Evolutionary conservation across 116 monocot species (phyloP), one percentile per base, ranked within the genome.

Genomic region (Papilionanthe hybrid): DNA sequence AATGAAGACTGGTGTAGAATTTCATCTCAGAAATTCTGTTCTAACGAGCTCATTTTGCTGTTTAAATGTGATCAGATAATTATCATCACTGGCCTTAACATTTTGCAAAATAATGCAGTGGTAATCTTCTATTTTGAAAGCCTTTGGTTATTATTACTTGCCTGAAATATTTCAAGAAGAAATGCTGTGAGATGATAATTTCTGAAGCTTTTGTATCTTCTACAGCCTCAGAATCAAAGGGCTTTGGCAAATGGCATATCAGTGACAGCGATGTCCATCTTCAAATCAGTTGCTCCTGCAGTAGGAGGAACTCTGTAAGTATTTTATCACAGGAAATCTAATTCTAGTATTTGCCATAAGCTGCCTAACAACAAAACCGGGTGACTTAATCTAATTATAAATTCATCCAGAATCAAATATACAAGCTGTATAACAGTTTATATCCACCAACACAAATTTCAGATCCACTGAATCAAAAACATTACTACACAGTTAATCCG

Each of bases 41-140:
- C 0, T 53, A 53, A 17, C 0, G 25, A 78, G 11, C 75, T 79
- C 0, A 42, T 43, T 53, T 74, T 20, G 19, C 30, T 10, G 7
- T 60, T 69, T 49, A 73, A 41, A 71, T 75, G 44, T 68, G 72
- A 58, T 67, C 86, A 92, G 90, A 78, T 84, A 12, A 74, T 72
- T 43, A 84, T 86, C 65, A 83, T 86, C 5, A 92, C 83, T 6
- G 90, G 86, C 41, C 66, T 83, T 20, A 79, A 82, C 74, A 82
- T 92, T 78, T 79, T 92, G 47, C 92, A 90, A 80, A 92, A 92
- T 60, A 82, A 86, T 92, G 84, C 90, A 32, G 90, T 88, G 90
- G 92, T 90, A 84, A 87, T 27, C 42, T 81, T 77, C 48, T 29
- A 45, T 20, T 41, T 12, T 42, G 0, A 19, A 49, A 53, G 53